Conservation (phyloP, 2,329 filamentous ascomycete genomes). For the Trichoderma gracile region DNA sequence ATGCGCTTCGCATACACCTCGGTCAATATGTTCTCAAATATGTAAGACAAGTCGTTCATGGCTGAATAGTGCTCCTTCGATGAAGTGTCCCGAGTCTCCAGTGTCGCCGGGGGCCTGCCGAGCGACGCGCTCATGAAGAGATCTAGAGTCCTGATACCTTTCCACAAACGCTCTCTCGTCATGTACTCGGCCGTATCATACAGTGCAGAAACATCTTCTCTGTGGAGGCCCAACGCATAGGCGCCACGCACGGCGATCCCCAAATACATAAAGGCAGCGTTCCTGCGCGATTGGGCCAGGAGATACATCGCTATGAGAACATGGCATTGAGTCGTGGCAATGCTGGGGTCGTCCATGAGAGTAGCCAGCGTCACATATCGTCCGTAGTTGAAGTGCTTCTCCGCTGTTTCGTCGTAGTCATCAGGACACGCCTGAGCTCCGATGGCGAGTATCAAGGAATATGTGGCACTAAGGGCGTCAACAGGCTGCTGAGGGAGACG, state of each 20-base stretch:
- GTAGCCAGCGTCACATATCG: conserved; percentile 8
- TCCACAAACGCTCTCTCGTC: neutral
- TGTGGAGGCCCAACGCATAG: neutral
- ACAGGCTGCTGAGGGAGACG: neutral
- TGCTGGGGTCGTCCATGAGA: conserved; percentile 13
- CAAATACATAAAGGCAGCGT: conserved; percentile 10
- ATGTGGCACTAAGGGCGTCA: neutral
- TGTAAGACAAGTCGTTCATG: neutral
- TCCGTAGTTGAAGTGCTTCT: conserved; percentile 7
- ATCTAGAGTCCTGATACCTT: neutral
- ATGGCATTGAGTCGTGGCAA: conserved; percentile 6
- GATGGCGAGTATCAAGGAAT: conserved; percentile 8
- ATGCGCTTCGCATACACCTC: conserved; percentile 6
- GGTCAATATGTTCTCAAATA: neutral
- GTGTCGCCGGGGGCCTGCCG: neutral
- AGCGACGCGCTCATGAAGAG: neutral
- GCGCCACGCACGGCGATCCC: conserved; percentile 8
- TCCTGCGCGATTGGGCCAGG: neutral
- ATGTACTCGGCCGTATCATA: conserved; percentile 1
- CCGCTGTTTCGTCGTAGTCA: neutral
- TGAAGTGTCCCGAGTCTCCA: neutral
- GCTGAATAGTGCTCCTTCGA: conserved; percentile 5
- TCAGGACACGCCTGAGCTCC: conserved; percentile 4
- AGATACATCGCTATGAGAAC: conserved; percentile 8
- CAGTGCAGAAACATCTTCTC: neutral